phyloP scores from a whole-genome alignment of 2,329 filamentous ascomycete genomes.

The Drechslera avenae region DNA sequence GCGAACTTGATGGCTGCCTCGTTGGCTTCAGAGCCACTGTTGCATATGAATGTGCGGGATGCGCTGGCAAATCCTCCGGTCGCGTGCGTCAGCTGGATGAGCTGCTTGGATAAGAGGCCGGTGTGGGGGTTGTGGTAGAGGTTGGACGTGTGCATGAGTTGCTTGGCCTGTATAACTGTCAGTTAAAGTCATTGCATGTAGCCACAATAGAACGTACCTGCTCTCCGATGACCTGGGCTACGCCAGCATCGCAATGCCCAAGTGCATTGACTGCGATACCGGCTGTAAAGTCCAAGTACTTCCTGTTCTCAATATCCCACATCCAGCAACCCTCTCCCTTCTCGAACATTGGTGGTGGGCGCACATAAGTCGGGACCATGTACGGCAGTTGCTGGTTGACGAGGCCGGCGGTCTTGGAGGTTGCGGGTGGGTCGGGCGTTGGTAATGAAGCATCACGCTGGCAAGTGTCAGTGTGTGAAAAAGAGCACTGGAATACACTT shows the following conservation, averaged over 20 bases:
- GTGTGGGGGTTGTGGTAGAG: conserved; percentile 98
- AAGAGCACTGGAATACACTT: not conserved
- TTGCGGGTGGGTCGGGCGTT: conserved; percentile 73
- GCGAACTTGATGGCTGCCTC: conserved; percentile 98
- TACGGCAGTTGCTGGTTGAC: conserved; percentile 78
- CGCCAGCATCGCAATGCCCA: conserved; percentile 84
- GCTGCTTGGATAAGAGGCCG: conserved; percentile 80
- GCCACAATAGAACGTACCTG: conserved; percentile 60
- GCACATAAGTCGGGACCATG: conserved; percentile 95
- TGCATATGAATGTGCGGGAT: conserved; percentile 85
- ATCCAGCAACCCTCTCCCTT: conserved; percentile 85
- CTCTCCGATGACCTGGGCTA: conserved; percentile 74
- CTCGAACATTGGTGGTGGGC: conserved; percentile 87
- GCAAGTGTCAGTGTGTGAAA: conserved; percentile 12
- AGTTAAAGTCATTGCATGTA: conserved; percentile 7
- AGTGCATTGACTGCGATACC: conserved; percentile 95
- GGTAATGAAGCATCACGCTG: conserved; percentile 54
- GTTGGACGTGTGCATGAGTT: conserved; percentile 89
- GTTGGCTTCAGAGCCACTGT: conserved; percentile 96
- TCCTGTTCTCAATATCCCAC: conserved; percentile 86
- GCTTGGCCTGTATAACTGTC: conserved; percentile 56
- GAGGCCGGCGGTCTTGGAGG: conserved; percentile 76
- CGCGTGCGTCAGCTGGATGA: conserved; percentile 79
- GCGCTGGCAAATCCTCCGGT: conserved; percentile 83
- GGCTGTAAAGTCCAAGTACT: conserved; percentile 92